Evolutionary conservation across 2,329 filamentous ascomycete species (phyloP).

Genomic region (Hortaea sp.): DNA sequence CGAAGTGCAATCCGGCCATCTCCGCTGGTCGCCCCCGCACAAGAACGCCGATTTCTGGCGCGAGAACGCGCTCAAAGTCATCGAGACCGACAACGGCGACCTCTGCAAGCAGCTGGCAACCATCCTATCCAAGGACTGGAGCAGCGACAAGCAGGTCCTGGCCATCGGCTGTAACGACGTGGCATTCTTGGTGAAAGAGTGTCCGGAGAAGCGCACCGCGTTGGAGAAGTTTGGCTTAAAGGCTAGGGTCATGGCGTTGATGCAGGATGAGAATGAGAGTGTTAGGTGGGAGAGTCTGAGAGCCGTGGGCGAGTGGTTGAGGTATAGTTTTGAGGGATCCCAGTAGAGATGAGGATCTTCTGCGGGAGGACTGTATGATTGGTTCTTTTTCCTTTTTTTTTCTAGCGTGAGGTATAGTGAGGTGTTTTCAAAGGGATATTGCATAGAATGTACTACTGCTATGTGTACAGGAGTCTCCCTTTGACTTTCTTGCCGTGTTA

Average conservation of each 20-base stretch:
- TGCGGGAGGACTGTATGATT: no score
- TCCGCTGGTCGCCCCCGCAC: slow-evolving; percentile 89
- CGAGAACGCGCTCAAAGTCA: slow-evolving; percentile 78
- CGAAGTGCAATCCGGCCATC: slow-evolving; percentile 74
- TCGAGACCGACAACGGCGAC: slow-evolving; percentile 72
- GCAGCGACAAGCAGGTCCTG: slow-evolving; percentile 75
- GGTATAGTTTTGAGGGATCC: slow-evolving; percentile 54
- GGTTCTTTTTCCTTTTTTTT: no score
- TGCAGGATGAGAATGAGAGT: slow-evolving; percentile 78
- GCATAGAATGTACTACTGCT: no score
- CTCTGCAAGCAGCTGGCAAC: slow-evolving; percentile 73
- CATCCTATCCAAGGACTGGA: slow-evolving; percentile 72
- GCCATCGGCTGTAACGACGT: slow-evolving; percentile 91
- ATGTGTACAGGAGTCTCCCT: no score
- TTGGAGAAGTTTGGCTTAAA: slow-evolving; percentile 81
- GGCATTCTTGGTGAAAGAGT: slow-evolving; percentile 77
- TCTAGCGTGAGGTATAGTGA: no score
- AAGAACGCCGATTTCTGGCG: slow-evolving; percentile 80
- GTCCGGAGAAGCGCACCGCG: slow-evolving; percentile 69
- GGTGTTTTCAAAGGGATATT: no score
- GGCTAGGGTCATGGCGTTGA: slow-evolving; percentile 81
- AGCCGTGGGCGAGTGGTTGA: slow-evolving; percentile 69
- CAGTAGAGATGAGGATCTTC: not conserved
- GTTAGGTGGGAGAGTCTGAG: slow-evolving; percentile 88
- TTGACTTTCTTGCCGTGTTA: no score